Percentiles rank a stretch among this genome's conserved stretches.
Evolutionary conservation across 306 rosid species (phyloP).

Genomic region (Dalbergia oliveri): DNA sequence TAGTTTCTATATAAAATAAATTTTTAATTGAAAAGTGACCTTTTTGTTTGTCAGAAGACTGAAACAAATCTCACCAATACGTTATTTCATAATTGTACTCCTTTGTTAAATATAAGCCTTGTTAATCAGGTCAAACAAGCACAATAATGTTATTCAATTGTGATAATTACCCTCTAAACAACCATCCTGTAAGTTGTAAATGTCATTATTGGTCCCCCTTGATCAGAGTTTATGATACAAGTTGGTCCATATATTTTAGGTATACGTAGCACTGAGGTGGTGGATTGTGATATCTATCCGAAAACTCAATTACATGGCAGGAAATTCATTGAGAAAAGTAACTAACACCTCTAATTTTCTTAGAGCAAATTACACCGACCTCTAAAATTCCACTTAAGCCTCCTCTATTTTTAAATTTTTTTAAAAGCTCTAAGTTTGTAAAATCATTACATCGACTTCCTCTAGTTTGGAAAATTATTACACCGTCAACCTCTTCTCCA

Average conservation of each 20-base stretch:
- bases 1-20: no score
- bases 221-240: neutral
- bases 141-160: slow-evolving; percentile 1
- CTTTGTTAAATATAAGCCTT: neutral
- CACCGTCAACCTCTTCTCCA: no score
- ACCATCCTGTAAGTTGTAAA: neutral
- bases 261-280: neutral
- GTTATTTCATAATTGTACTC: neutral
- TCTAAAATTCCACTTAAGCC: no score
- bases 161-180: slow-evolving; percentile 11
- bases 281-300: neutral
- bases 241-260: slow-evolving; percentile 27
- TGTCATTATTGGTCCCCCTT: neutral
- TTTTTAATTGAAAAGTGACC: no score
- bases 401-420: no score
- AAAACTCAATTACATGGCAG: slow-evolving; percentile 15
- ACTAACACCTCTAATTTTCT: neutral
- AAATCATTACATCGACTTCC: no score
- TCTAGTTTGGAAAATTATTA: no score
- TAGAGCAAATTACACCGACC: no score
- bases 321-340: slow-evolving; percentile 3
- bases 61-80: no score
- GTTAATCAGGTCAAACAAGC: slow-evolving; percentile 17
- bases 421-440: no score
- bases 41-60: no score